Evolutionary conservation across 164 flowering plant species (phyloP), one percentile per base, ranked within the genome.

Genomic region (Tinospora cordifolia): DNA sequence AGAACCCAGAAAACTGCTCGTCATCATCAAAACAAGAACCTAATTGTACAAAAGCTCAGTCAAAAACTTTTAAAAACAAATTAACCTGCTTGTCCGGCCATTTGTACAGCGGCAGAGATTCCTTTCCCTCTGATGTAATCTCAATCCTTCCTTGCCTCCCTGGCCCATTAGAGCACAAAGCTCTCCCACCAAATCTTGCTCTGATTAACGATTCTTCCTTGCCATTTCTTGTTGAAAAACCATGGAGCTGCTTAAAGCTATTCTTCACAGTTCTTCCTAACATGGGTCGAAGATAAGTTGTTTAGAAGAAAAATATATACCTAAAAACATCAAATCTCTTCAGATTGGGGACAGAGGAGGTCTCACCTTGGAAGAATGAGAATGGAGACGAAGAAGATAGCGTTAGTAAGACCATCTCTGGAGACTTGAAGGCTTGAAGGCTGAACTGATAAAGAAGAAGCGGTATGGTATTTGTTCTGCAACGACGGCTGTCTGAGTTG

Each of bases 41-140:
- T 6, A 63, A 12, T 63, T 12, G 2, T 39, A 10, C 14, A 30
- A 62, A 63, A n/a, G 14, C 3, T 22, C 25, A n/a, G 22, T 19
- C 3, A 11, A 63, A 3, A 63, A n/a, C n/a, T n/a, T n/a, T n/a
- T n/a, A n/a, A n/a, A n/a, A n/a, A n/a, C n/a, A n/a, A 3, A 30
- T 34, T 22, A 71, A 80, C 82, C 78, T 70, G 71, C 25, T 67
- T 69, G 64, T 80, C 77, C 17, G 80, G 78, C 82, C 82, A 80
- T 38, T 63, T 38, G 59, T 67, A 79, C n/a, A 64, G 36, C 44
- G 69, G 30, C 39, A 49, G 27, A 11, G 47, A n/a, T 34, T 59
- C 30, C 34, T 72, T 78, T 38, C 69, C 75, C 19, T 74, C 65
- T 46, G 72, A 46, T 36, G 57, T 65, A 57, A 62, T 65, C 12